A percentile compares a stretch with the other conserved stretches of the same genome.
These are phyloP conservation scores for Coemansia sp. DNA, from an alignment of 192 early-diverging fungal genomes.

Conservation along the genomic window DNA sequence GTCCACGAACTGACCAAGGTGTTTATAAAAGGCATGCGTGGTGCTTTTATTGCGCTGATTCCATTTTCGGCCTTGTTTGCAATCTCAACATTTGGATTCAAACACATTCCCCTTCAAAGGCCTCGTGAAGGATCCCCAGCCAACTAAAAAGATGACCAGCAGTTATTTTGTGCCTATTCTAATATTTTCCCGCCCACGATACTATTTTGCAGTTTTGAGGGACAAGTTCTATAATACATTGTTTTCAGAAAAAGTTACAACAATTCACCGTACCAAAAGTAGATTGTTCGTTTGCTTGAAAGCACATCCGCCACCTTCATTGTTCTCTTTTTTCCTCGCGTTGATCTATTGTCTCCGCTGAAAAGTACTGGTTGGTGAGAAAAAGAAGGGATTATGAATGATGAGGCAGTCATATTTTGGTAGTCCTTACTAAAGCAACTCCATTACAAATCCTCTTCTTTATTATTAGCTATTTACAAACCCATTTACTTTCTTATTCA, in stretches of 20 bases:
- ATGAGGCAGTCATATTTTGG: too few relatives aligned
- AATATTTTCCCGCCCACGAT: too few relatives aligned
- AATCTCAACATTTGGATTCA: conserved; percentile 40
- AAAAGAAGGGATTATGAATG: background rate
- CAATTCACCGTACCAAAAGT: background rate
- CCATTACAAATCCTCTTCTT: too few relatives aligned
- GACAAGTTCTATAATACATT: too few relatives aligned
- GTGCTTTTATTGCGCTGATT: conserved; percentile 56
- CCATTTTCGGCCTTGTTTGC: conserved; percentile 56
- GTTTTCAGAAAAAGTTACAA: background rate
- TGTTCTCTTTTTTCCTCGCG: too few relatives aligned
- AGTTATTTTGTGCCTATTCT: background rate
- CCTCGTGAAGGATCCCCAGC: conserved; percentile 22
- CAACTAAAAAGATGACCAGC: conserved; percentile 9
- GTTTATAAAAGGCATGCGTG: conserved; percentile 58
- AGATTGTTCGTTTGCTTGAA: background rate
- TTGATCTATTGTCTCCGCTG: too few relatives aligned
- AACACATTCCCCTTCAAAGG: conserved; percentile 24
- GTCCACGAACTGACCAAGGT: conserved; percentile 42
- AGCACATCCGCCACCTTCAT: too few relatives aligned
- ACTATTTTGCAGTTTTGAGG: too few relatives aligned
- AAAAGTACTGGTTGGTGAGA: background rate
- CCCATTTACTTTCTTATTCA: too few relatives aligned
- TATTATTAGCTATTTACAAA: too few relatives aligned
- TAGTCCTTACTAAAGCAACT: too few relatives aligned